Conservation (phyloP, 2,329 filamentous ascomycete genomes). For the Corniculantispora saksenae region DNA sequence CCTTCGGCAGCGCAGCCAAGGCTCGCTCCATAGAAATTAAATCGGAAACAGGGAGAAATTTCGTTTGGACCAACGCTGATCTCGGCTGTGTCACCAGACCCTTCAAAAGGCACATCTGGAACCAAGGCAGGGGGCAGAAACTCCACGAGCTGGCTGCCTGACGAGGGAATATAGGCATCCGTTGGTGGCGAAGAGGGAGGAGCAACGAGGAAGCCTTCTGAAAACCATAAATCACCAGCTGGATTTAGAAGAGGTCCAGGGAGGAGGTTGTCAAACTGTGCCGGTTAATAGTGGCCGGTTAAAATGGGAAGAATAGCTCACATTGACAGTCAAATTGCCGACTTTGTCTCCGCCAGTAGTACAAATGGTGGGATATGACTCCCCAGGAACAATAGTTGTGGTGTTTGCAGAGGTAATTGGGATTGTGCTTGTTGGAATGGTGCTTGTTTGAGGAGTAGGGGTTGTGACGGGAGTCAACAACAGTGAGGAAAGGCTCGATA, state of each 20-base stretch:
- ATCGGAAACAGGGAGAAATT: slow-evolving; percentile 39
- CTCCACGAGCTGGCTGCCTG: slow-evolving; percentile 41
- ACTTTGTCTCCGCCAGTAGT: slow-evolving; percentile 32
- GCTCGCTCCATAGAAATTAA: slow-evolving; percentile 41
- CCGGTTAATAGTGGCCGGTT: background rate
- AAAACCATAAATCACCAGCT: slow-evolving; percentile 43
- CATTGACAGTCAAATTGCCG: slow-evolving; percentile 40
- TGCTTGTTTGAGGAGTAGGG: background rate
- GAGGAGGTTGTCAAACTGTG: slow-evolving; percentile 40
- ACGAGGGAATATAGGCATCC: slow-evolving; percentile 39
- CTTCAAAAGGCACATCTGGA: slow-evolving; percentile 27
- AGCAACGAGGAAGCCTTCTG: slow-evolving; percentile 41
- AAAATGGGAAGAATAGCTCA: slow-evolving; percentile 28
- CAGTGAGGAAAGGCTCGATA: slow-evolving; percentile 33
- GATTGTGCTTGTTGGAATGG: slow-evolving; percentile 1
- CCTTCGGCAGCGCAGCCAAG: slow-evolving; percentile 40
- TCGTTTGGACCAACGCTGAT: slow-evolving; percentile 42
- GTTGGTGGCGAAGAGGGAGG: slow-evolving; percentile 35
- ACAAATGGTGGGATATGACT: slow-evolving; percentile 25
- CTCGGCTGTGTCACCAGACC: slow-evolving; percentile 37
- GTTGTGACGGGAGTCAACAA: slow-evolving; percentile 5
- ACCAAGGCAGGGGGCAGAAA: slow-evolving; percentile 41
- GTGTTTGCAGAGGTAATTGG: background rate
- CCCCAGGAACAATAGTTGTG: background rate
- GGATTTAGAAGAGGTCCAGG: slow-evolving; percentile 43